Conservation (phyloP, 441 rosid species). For the Macaranga tanarius region DNA sequence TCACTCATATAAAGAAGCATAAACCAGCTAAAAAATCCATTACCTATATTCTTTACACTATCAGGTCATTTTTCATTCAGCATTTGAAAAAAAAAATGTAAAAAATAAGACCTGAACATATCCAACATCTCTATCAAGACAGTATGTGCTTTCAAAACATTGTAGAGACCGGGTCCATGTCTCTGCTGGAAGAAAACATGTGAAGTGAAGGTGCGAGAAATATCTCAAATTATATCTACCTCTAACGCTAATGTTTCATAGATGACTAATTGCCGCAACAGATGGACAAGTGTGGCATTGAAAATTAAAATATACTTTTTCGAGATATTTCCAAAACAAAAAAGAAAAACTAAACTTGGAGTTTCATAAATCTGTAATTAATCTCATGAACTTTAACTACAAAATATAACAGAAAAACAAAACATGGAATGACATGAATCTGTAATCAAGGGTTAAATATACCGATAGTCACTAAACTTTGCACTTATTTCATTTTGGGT, state of each 20-base stretch:
- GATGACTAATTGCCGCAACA: conserved; percentile 80
- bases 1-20: conserved; percentile 96
- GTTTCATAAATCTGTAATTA: background rate
- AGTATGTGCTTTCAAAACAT: conserved; percentile 94
- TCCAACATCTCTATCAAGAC: conserved; percentile 94
- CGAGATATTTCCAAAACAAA: background rate
- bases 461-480: too few species aligned
- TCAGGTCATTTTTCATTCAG: conserved; percentile 19
- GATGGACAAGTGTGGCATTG: conserved; percentile 10
- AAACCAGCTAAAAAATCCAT: conserved; percentile 95
- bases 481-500: too few species aligned
- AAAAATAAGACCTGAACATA: conserved; percentile 78
- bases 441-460: too few species aligned
- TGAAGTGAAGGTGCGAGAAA: conserved; percentile 91
- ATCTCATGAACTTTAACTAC: too few species aligned
- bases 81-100: background rate
- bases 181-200: conserved; percentile 98
- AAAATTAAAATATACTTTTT: background rate
- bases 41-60: conserved; percentile 54
- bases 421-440: too few species aligned
- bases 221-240: conserved; percentile 87
- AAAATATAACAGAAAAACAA: too few species aligned
- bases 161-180: conserved; percentile 96
- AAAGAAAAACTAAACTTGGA: background rate
- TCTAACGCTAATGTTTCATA: conserved; percentile 94